A percentile compares a stretch with the other conserved stretches of the same genome.
These are phyloP conservation scores for Aspergillus egyptiacus DNA, from an alignment of 495 filamentous ascomycete genomes.

Conservation along the genomic window DNA sequence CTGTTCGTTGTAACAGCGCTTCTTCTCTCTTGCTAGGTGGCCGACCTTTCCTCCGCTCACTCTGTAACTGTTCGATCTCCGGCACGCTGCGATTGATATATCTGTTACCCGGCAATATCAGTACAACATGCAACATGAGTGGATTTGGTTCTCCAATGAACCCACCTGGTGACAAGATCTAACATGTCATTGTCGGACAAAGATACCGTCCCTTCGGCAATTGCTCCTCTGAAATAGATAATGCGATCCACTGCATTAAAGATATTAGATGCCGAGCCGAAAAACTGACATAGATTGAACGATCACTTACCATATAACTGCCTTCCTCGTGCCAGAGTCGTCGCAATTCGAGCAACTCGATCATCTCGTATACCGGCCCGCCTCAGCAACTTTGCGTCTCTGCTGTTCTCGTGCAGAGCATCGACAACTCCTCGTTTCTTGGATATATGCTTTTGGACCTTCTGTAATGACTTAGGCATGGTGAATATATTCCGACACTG, in stretches of 20 bases:
- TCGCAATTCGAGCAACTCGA: conserved; percentile 60
- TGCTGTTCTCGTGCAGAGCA: conserved; percentile 74
- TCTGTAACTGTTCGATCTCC: conserved; percentile 66
- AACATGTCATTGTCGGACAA: conserved; percentile 55
- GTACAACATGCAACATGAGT: neutral
- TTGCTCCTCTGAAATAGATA: conserved; percentile 61
- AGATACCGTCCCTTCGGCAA: conserved; percentile 48
- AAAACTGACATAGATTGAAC: neutral
- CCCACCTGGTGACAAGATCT: conserved; percentile 57
- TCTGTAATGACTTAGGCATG: conserved; percentile 73
- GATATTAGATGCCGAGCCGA: neutral
- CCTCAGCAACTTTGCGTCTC: conserved; percentile 70
- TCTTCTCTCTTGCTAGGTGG: conserved; percentile 74
- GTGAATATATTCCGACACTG: neutral
- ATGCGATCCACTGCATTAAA: conserved; percentile 57
- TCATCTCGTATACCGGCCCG: conserved; percentile 69
- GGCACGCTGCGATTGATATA: conserved; percentile 74
- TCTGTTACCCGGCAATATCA: conserved; percentile 31
- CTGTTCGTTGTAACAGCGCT: conserved; percentile 62
- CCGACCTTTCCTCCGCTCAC: conserved; percentile 71
- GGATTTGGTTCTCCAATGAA: neutral
- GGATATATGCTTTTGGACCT: conserved; percentile 76
- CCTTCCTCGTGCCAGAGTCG: conserved; percentile 58
- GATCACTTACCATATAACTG: conserved; percentile 56
- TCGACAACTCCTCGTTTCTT: conserved; percentile 65